These are phyloP conservation scores for Stipa capillata DNA, from an alignment of 176 grass and related monocot species.

Conservation along the genomic window DNA sequence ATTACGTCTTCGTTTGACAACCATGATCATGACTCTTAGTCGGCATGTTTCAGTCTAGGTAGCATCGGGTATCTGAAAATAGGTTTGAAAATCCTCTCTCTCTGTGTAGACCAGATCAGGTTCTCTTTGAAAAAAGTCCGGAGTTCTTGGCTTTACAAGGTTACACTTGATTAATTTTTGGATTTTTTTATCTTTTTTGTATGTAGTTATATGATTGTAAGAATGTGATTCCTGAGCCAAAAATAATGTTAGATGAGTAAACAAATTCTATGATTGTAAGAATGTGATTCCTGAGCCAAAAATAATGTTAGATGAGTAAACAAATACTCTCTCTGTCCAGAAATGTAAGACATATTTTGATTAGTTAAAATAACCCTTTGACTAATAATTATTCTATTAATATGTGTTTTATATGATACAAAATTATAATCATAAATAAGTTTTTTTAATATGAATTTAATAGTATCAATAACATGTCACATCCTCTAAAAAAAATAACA, in stretches of 20 bases:
- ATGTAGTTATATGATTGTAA: not conserved
- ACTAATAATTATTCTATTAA: too few species aligned
- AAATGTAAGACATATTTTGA: too few species aligned
- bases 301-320: not conserved
- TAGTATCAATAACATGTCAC: too few species aligned
- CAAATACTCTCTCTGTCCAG: too few species aligned
- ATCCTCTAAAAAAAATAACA: too few species aligned
- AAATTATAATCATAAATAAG: too few species aligned
- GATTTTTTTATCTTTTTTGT: not conserved
- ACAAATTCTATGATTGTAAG: not conserved
- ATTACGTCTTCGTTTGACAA: constrained; percentile 30
- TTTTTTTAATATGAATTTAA: too few species aligned
- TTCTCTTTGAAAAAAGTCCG: not conserved
- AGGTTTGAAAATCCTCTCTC: not conserved
- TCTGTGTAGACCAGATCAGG: not conserved
- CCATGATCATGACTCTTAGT: not conserved
- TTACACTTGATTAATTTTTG: too few species aligned
- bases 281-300: not conserved
- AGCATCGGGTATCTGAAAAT: not conserved
- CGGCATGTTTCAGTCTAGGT: constrained; percentile 27
- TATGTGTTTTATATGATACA: too few species aligned
- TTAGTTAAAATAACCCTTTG: too few species aligned
- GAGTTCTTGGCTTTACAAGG: not conserved
- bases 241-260: not conserved
- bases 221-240: not conserved